Evolutionary conservation across 2,329 filamentous ascomycete genomes (phyloP).

Genomic region (Fusarium equiseti): DNA sequence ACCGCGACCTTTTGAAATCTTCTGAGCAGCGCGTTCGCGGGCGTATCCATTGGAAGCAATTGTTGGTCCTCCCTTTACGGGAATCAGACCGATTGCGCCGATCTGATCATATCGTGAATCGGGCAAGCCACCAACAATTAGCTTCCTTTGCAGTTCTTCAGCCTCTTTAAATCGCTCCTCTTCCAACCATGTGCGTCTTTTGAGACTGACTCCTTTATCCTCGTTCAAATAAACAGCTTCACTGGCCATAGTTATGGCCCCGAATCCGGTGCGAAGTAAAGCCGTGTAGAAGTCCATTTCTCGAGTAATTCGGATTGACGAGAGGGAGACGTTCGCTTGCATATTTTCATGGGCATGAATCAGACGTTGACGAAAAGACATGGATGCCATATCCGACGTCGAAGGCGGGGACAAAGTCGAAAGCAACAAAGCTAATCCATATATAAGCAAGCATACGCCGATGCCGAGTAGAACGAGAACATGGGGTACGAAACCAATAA

Average conservation of each 20-base stretch:
- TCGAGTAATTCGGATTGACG: conserved; percentile 81
- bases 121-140: conserved; percentile 60
- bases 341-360: conserved; percentile 84
- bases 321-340: conserved; percentile 89
- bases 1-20: conserved; percentile 60
- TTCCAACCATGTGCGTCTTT: conserved; percentile 89
- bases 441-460: conserved; percentile 79
- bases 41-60: conserved; percentile 70
- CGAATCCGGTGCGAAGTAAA: conserved; percentile 86
- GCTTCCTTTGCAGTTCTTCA: conserved; percentile 68
- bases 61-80: conserved; percentile 61
- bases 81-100: conserved; percentile 67
- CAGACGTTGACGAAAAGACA: conserved; percentile 71
- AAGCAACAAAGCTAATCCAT: conserved; percentile 78
- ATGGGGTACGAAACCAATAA: conserved; percentile 94
- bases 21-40: conserved; percentile 76
- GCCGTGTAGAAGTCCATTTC: conserved; percentile 97
- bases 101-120: conserved; percentile 64
- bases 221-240: conserved; percentile 97
- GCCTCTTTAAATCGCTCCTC: conserved; percentile 85
- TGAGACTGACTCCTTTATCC: conserved; percentile 79
- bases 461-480: conserved; percentile 88
- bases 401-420: conserved; percentile 66
- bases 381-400: conserved; percentile 44
- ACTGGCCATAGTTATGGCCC: conserved; percentile 89